phyloP scores from a whole-genome alignment of 495 filamentous ascomycete species.

The Aspergillus sparsus region DNA sequence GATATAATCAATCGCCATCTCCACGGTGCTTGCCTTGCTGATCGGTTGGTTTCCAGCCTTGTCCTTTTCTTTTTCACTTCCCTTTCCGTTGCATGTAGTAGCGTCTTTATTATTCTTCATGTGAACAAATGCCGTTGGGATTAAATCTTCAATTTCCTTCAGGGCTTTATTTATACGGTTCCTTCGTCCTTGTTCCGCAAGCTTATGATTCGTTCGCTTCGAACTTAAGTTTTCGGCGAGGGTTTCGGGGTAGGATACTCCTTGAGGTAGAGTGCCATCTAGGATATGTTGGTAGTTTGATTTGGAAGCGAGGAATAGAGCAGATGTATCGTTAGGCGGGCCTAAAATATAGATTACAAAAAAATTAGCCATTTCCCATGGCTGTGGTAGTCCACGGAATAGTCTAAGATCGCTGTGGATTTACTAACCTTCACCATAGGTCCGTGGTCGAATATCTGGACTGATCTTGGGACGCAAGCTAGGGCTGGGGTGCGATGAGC shows the following conservation, averaged over 20 bases:
- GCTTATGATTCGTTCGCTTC: conserved; percentile 96
- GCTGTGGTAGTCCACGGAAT: conserved; percentile 2
- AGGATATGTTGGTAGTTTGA: conserved; percentile 98
- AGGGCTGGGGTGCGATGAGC: conserved; percentile 77
- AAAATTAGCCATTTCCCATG: background rate
- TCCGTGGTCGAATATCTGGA: conserved; percentile 87
- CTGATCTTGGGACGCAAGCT: conserved; percentile 91
- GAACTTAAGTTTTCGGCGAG: conserved; percentile 91
- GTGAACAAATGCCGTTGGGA: conserved; percentile 59
- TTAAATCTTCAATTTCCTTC: conserved; percentile 82
- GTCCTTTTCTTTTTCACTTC: conserved; percentile 48
- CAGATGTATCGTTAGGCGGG: conserved; percentile 68
- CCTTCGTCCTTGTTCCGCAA: conserved; percentile 91
- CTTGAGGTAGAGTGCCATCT: conserved; percentile 86
- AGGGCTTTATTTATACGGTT: conserved; percentile 95
- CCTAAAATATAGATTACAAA: conserved; percentile 35
- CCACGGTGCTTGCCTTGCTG: conserved; percentile 95
- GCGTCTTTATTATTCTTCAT: conserved; percentile 38
- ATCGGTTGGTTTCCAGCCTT: conserved; percentile 58
- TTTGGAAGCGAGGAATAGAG: conserved; percentile 84
- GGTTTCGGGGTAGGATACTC: conserved; percentile 86
- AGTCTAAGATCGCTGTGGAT: background rate
- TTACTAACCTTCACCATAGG: conserved; percentile 70
- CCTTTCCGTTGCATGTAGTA: conserved; percentile 33
- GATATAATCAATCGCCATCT: conserved; percentile 95